Evolutionary conservation across 352 stramenopile species (phyloP), one percentile per base, ranked within the genome.

Genomic region (Proteromonas lacertae): DNA sequence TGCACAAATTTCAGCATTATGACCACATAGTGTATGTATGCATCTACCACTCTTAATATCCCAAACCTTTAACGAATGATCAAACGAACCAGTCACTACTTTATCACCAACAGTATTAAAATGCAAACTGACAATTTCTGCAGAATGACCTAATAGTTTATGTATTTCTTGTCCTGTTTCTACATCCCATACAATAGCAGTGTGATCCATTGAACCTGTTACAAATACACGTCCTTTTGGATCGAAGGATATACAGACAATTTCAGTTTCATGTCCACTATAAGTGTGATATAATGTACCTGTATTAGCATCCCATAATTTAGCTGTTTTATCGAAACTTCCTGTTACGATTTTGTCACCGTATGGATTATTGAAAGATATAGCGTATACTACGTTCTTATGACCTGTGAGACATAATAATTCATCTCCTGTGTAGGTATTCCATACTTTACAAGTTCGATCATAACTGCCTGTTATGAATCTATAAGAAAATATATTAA

Each of bases 321-420:
- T 89, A 50, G 68, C 83, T 16, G 77, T 91, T 55, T 90, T 92
- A 52, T 92, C 42, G 37, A 89, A 88, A 8, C 62, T 77, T 14
- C 73, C 75, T 1, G 72, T 92, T 45, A 89, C 84, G 48, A 89
- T 83, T 50, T 87, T 90, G 26, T 59, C 30, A 51, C 76, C 74
- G 45, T 84, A 92, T 13, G 77, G 76, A 42, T 90, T 90, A 45
- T 92, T 92, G 53, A 92, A 92, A 4, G 76, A 74, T 39, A 92
- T 88, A 12, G 72, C 71, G 36, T 90, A 91, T 8, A 91, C 76
- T 1, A 91, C 76, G 50, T 91, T 90, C 8, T 12, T 80, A 52
- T 90, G 76, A 6, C 72, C 74, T 50, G 89, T 73, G 10, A 91
- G 49, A 1, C 69, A 87, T 33, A 84, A 52, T 16, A 90, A 50